A percentile compares a stretch with the other conserved stretches of the same genome.
Conservation (phyloP, 768 basidiomycete genomes). For the Mycena rebaudengoi region DNA sequence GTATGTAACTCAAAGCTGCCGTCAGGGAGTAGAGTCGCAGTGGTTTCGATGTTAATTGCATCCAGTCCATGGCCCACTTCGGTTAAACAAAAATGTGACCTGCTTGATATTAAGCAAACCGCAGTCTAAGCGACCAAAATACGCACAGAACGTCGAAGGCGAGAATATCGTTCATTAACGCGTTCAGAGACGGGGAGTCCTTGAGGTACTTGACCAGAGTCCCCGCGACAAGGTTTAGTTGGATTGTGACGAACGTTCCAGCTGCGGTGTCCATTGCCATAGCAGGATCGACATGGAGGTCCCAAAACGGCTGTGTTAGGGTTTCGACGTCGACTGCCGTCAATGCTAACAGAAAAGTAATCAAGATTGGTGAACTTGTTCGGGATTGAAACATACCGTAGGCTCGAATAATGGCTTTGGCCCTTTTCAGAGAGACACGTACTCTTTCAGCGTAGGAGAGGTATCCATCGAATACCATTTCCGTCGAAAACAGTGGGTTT, state of each 20-base stretch:
- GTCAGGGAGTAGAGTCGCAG: constrained; percentile 56
- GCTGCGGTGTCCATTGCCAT: constrained; percentile 6
- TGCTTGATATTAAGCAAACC: background rate
- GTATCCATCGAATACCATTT: constrained; percentile 9
- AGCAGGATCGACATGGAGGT: background rate
- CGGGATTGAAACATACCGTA: no score
- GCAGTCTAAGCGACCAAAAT: background rate
- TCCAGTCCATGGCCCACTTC: constrained; percentile 63
- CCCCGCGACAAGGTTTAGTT: constrained; percentile 8
- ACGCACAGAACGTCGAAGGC: constrained; percentile 5
- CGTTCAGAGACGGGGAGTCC: background rate
- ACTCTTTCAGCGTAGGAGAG: background rate
- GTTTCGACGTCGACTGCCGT: background rate
- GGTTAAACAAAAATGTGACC: constrained; percentile 9
- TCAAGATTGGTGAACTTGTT: no score
- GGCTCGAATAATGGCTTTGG: background rate
- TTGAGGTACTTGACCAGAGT: background rate
- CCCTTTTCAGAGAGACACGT: background rate
- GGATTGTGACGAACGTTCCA: constrained; percentile 3
- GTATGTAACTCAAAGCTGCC: constrained; percentile 62
- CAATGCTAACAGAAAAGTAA: background rate
- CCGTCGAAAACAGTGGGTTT: background rate
- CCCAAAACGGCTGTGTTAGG: constrained; percentile 3
- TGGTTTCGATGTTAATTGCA: constrained; percentile 68
- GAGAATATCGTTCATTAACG: background rate